Conservation (phyloP, 2,329 filamentous ascomycete genomes). For the Colletotrichum endophyticum region DNA sequence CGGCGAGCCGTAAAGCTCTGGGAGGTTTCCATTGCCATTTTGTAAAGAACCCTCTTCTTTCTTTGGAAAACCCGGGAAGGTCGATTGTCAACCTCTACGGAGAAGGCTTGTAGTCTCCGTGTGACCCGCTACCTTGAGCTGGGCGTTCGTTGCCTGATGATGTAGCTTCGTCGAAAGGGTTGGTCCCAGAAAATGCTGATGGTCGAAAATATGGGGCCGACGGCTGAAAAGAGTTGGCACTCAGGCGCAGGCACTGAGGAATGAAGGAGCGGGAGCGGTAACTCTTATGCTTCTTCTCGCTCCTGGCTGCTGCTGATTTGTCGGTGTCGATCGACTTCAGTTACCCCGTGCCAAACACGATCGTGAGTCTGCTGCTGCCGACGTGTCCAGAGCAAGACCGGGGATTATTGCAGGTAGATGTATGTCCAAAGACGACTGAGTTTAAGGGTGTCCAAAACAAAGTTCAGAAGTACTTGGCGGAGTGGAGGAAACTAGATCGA, state of each 20-base stretch:
- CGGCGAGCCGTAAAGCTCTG: constrained; percentile 74
- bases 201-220: constrained; percentile 20
- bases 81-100: constrained; percentile 2
- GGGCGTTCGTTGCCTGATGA: not conserved
- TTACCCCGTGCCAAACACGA: not conserved
- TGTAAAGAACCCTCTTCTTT: not conserved
- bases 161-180: not conserved
- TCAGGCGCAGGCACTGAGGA: not conserved
- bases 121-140: not conserved
- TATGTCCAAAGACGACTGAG: not conserved
- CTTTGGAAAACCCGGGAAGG: not conserved
- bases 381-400: not conserved
- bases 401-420: not conserved
- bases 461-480: not conserved
- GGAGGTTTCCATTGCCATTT: constrained; percentile 30
- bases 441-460: not conserved
- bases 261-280: not conserved
- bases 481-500: not conserved
- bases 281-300: not conserved
- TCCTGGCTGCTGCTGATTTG: not conserved
- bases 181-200: not conserved
- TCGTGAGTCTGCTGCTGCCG: not conserved
- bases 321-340: not conserved
- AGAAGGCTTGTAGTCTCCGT: not conserved
- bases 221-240: constrained; percentile 1